Base-by-base conservation (phyloP, 176 grass and related monocot species). In the Aegilops umbellulata region DNA sequence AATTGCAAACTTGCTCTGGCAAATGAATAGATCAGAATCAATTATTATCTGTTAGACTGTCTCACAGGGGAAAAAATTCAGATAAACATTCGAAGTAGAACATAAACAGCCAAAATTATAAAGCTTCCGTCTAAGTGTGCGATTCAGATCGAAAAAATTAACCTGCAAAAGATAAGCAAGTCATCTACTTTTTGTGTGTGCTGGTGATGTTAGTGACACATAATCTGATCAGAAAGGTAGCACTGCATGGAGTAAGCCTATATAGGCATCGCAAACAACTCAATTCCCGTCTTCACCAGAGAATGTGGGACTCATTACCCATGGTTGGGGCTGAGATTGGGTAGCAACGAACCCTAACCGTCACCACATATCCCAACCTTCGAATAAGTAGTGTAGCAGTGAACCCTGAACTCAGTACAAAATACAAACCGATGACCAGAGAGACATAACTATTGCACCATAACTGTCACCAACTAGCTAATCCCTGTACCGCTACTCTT, bases 21-120 rank as follows among this genome's bases (percentile, higher is more conserved):
- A 82, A 76, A 77, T 24, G 30, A 82, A 23, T n/a, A 41, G 19
- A 34, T 34, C 23, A 73, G 30, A 91, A 80, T 47, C 2, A 46
- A 74, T 42, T 19, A 12, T 11, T 58, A 87, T 60, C 6, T 13
- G 67, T 47, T 70, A 38, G 32, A 70, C 46, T 20, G 58, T 49
- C 42, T 62, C 17, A 58, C 5, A 32, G 11, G 69, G 78, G 14
- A 20, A 12, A 39, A 23, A 17, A 5, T 64, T 78, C 19, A 62
- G 6, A 77, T 20, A 86, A 83, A 69, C 30, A 69, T 62, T 51
- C 62, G 3, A 27, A 77, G 38, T 17, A 70, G 20, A 8, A 82
- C 6, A 60, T 78, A 63, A 25, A 41, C 1, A 38, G 19, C 46
- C 2, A 27, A 69, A 64, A 76, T 53, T 23, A 77, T 12, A 74